Base-by-base conservation (phyloP, 2,329 filamentous ascomycete species). In the Fusarium mundagurra region DNA sequence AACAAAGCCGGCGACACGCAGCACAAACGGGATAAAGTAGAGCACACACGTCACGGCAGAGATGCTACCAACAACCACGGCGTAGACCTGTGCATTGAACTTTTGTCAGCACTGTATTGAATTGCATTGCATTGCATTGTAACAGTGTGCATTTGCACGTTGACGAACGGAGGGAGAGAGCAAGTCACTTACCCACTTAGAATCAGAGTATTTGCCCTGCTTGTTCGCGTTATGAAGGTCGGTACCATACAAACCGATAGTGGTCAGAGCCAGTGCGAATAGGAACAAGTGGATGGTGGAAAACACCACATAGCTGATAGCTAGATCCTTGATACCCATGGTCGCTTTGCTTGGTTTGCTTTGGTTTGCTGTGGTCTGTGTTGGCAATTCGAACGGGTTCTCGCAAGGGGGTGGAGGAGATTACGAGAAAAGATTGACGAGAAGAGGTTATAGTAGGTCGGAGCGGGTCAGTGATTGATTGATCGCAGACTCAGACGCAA, bases 241-340 rank as follows among this genome's bases (percentile, higher is more conserved):
- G 31, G 87, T 83, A 41, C 91, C 93, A 75, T 96, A 98, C 27
- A 98, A 89, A 2, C 93, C 95, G 73, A 92, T 91, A 62, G 96
- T 92, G 3, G 92, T 89, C 65, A 97, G 83, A 20, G 91, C 94
- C 73, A 97, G 87, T 65, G 93, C 88, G 79, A 98, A 92, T 79
- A 96, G 93, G 69, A 92, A 83, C 81, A 95, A 87, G 80, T 95
- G 93, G n/a, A 95, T 83, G 73, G 88, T 74, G 31, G 87, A 84
- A 79, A 92, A 92, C 74, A 86, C 78, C 76, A 91, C 75, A 73
- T 89, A 89, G 81, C 85, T 84, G 78, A 82, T 61, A 27, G 84
- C 79, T 60, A 87, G 81, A 68, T 83, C 85, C 57, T 85, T 79
- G 67, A 87, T 61, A 54, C 85, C 85, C 87, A 88, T 88, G 17